A percentile compares a stretch with the other conserved stretches of the same genome.
Conservation (phyloP, 495 filamentous ascomycete genomes). For the Annulohypoxylon moriforme region DNA sequence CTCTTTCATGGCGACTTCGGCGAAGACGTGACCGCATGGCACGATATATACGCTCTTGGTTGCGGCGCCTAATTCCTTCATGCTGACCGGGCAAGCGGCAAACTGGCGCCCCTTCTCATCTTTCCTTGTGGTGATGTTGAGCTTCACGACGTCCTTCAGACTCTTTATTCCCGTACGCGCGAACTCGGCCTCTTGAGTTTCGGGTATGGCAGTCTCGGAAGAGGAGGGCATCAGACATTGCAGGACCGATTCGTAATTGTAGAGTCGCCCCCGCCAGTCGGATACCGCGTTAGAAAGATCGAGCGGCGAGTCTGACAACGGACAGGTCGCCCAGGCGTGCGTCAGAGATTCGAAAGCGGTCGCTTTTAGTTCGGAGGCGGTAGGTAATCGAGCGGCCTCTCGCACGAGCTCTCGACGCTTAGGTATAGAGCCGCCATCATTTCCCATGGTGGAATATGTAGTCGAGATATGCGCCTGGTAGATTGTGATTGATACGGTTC, state of each 20-base stretch:
- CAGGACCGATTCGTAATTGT: slow-evolving; percentile 93
- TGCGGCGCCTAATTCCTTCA: slow-evolving; percentile 82
- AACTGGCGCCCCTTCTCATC: slow-evolving; percentile 59
- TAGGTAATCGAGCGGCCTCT: slow-evolving; percentile 81
- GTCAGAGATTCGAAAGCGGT: slow-evolving; percentile 82
- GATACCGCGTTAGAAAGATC: slow-evolving; percentile 78
- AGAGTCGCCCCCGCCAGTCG: slow-evolving; percentile 85
- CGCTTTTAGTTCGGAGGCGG: slow-evolving; percentile 90
- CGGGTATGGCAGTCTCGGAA: slow-evolving; percentile 52
- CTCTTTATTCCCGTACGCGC: slow-evolving; percentile 76
- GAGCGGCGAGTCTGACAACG: slow-evolving; percentile 81
- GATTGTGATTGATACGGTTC: background rate
- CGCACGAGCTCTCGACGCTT: slow-evolving; percentile 96
- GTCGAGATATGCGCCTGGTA: background rate
- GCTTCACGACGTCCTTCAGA: slow-evolving; percentile 87
- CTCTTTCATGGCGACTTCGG: slow-evolving; percentile 84
- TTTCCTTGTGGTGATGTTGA: slow-evolving; percentile 73
- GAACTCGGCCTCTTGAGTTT: slow-evolving; percentile 66
- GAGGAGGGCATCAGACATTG: slow-evolving; percentile 79
- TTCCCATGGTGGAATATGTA: slow-evolving; percentile 74
- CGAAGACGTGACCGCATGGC: slow-evolving; percentile 95
- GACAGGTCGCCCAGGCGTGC: slow-evolving; percentile 87
- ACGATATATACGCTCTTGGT: slow-evolving; percentile 89
- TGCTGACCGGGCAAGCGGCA: slow-evolving; percentile 89
- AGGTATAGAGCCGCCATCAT: slow-evolving; percentile 91